Evolutionary conservation across 805 yeast genomes (phyloP).

Genomic region (Saccharomycopsis fodiens): DNA sequence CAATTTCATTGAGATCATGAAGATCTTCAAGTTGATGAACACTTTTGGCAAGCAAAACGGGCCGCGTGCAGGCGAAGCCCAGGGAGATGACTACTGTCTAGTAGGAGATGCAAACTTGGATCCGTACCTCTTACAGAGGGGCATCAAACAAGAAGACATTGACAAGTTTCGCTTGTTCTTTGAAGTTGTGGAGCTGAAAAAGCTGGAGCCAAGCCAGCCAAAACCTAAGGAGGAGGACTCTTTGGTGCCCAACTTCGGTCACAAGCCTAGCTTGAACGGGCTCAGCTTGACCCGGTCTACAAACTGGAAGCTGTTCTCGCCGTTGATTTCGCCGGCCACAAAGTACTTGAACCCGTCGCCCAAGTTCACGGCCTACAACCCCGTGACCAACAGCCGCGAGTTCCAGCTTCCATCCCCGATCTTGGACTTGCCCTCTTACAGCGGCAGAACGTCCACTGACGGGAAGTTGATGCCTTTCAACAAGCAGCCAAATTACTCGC

Average conservation of each 20-base stretch:
- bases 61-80: neutral
- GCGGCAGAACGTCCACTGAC: neutral
- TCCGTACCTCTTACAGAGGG: slow-evolving; percentile 11
- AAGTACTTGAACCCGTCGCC: slow-evolving; percentile 15
- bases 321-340: slow-evolving; percentile 16
- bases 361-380: neutral
- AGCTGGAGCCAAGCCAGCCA: neutral
- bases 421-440: slow-evolving; percentile 12
- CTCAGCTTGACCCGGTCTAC: neutral
- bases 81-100: slow-evolving; percentile 3
- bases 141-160: slow-evolving; percentile 11
- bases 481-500: neutral
- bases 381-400: slow-evolving; percentile 1
- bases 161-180: slow-evolving; percentile 16
- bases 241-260: neutral
- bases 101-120: slow-evolving; percentile 8
- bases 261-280: neutral
- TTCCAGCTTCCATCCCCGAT: slow-evolving; percentile 19
- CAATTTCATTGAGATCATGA: slow-evolving; percentile 31
- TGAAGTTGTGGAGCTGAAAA: slow-evolving; percentile 4
- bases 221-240: neutral
- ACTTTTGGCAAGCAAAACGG: slow-evolving; percentile 4
- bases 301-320: slow-evolving; percentile 14
- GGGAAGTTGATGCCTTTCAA: neutral
- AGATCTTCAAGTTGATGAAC: slow-evolving; percentile 18